Evolutionary conservation across 805 yeast species (phyloP).

Genomic region (Ogataea wickerhamii): DNA sequence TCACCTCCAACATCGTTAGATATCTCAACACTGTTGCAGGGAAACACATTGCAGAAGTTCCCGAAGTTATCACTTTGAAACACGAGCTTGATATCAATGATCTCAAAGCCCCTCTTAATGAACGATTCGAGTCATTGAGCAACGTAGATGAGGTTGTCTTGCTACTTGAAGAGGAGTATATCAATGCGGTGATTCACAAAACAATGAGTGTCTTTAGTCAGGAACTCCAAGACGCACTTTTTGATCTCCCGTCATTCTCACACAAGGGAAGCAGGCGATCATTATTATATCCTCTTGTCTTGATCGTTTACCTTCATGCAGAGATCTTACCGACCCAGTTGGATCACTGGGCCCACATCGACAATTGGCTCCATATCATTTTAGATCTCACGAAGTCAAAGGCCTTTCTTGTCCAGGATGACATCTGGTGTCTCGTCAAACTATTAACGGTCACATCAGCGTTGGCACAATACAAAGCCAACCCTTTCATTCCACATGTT

Average conservation of each 20-base stretch:
- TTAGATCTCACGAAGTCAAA: conserved; percentile 5
- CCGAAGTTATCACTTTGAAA: conserved; percentile 20
- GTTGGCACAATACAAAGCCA: conserved; percentile 1
- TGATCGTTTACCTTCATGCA: conserved; percentile 19
- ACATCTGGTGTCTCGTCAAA: conserved; percentile 18
- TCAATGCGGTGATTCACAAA: conserved; percentile 15
- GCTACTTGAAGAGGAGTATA: conserved; percentile 22
- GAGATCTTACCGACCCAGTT: conserved; percentile 5
- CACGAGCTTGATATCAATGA: conserved; percentile 21
- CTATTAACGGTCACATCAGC: conserved; percentile 14
- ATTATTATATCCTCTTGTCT: conserved; percentile 16
- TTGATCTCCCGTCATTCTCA: conserved; percentile 11
- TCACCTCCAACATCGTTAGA: conserved; percentile 17
- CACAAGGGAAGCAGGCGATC: conserved; percentile 12
- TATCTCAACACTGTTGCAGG: conserved; percentile 26
- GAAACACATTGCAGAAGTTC: conserved; percentile 11
- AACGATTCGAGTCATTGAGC: conserved; percentile 24
- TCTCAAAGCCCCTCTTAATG: conserved; percentile 20
- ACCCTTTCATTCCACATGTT: background rate
- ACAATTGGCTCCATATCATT: conserved; percentile 23
- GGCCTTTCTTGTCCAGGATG: conserved; percentile 11
- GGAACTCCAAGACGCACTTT: conserved; percentile 16
- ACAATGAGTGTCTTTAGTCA: conserved; percentile 10
- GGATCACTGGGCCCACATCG: conserved; percentile 26
- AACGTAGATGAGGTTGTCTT: conserved; percentile 19